Evolutionary conservation across 441 rosid genomes (phyloP).

Genomic region (Brassica hybrid): DNA sequence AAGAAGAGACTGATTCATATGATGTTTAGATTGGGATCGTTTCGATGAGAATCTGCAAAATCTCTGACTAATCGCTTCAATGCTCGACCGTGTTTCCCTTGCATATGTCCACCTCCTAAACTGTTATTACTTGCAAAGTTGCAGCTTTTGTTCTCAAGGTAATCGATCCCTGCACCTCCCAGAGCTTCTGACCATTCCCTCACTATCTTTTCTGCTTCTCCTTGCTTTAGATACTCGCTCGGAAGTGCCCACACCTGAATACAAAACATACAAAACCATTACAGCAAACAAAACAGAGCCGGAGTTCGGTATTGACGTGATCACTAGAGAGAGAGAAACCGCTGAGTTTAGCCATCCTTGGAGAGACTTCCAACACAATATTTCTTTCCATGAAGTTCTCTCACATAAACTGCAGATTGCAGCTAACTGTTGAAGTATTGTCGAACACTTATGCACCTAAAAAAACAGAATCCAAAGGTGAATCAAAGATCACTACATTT

Average conservation of each 20-base stretch:
- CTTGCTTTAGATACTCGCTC: conserved; percentile 80
- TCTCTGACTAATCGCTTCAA: conserved; percentile 88
- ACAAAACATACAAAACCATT: background rate
- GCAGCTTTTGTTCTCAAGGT: conserved; percentile 70
- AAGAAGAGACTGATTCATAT: conserved; percentile 4
- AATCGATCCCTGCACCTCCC: conserved; percentile 84
- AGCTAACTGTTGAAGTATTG: conserved; percentile 92
- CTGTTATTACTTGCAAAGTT: conserved; percentile 52
- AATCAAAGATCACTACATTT: conserved; percentile 13
- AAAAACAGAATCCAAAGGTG: background rate
- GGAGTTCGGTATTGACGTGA: background rate
- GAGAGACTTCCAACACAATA: conserved; percentile 86
- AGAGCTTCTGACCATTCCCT: conserved; percentile 91
- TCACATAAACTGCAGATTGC: conserved; percentile 90
- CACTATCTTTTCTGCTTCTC: conserved; percentile 79
- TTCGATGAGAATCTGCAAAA: conserved; percentile 90
- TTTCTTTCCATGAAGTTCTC: conserved; percentile 72
- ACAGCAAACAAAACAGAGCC: background rate
- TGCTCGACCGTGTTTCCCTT: conserved; percentile 93
- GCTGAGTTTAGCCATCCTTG: conserved; percentile 87
- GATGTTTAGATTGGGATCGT: conserved; percentile 46
- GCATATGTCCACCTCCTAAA: conserved; percentile 67
- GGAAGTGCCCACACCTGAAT: conserved; percentile 91
- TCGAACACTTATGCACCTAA: conserved; percentile 93
- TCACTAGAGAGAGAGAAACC: conserved; percentile 54